These are phyloP conservation scores for Bimuria novae-zelandiae DNA, from an alignment of 2,329 filamentous ascomycete genomes.

Conservation along the genomic window DNA sequence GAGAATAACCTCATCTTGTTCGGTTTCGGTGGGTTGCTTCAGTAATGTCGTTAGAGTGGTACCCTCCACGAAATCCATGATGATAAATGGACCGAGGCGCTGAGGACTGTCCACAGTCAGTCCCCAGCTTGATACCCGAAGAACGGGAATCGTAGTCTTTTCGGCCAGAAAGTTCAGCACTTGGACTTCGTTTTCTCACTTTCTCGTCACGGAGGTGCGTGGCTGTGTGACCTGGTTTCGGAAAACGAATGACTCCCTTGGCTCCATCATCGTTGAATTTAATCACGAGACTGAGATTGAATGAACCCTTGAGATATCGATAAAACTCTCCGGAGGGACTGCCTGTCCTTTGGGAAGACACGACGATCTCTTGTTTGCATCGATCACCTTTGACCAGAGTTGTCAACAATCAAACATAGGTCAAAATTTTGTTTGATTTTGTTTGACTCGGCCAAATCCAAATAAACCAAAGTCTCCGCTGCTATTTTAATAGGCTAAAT, in stretches of 20 bases:
- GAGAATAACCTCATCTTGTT: slow-evolving; percentile 25
- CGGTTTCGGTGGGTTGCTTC: slow-evolving; percentile 17
- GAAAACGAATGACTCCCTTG: slow-evolving; percentile 26
- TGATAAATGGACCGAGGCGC: slow-evolving; percentile 31
- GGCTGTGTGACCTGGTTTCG: slow-evolving; percentile 24
- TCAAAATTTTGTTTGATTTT: not conserved
- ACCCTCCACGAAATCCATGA: slow-evolving; percentile 29
- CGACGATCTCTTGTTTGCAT: slow-evolving; percentile 28
- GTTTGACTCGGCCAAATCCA: not conserved
- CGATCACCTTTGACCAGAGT: not conserved
- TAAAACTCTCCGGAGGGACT: slow-evolving; percentile 17
- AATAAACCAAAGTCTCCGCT: too few relatives aligned
- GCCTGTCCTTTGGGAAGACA: slow-evolving; percentile 16
- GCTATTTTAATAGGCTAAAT: too few relatives aligned
- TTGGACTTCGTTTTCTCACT: slow-evolving; percentile 22
- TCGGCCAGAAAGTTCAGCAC: slow-evolving; percentile 21
- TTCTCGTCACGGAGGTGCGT: slow-evolving; percentile 22
- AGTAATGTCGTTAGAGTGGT: slow-evolving; percentile 19
- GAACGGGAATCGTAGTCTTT: slow-evolving; percentile 23
- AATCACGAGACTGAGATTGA: slow-evolving; percentile 25
- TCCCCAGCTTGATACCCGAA: slow-evolving; percentile 22
- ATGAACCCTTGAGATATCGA: slow-evolving; percentile 27
- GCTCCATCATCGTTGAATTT: slow-evolving; percentile 22
- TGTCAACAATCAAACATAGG: too few relatives aligned
- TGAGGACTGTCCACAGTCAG: slow-evolving; percentile 24